A percentile compares a stretch with the other conserved stretches of the same genome.
Conservation (phyloP, 352 stramenopile species). For the Halophytophthora batemanensis region DNA sequence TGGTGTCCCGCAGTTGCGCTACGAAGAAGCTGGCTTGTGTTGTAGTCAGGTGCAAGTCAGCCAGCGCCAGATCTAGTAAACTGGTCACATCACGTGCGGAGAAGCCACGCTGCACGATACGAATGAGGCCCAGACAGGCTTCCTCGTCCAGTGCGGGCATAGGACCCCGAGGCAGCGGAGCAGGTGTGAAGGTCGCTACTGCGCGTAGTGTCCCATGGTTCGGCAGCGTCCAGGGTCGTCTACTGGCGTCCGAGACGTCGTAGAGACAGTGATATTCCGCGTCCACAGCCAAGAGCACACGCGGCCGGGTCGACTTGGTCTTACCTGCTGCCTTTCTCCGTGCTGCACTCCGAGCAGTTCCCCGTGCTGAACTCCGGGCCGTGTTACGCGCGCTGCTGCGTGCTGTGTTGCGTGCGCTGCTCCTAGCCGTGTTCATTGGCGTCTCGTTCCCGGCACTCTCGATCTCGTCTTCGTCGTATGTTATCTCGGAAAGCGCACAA, state of each 20-base stretch:
- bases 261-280: constrained; percentile 29
- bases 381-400: too few relatives aligned
- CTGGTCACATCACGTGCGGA: constrained; percentile 47
- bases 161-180: constrained; percentile 22
- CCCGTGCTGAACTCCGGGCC: too few relatives aligned
- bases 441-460: constrained; percentile 1
- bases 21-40: constrained; percentile 43
- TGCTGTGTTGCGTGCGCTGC: too few relatives aligned
- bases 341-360: too few relatives aligned
- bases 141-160: constrained; percentile 24
- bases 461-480: constrained; percentile 28
- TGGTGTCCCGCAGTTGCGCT: constrained; percentile 19
- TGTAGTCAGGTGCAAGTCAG: constrained; percentile 51
- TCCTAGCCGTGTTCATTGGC: constrained; percentile 4
- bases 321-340: constrained; percentile 4
- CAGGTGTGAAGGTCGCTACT: constrained; percentile 39
- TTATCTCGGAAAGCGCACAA: constrained; percentile 45
- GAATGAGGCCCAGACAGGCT: constrained; percentile 39
- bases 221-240: constrained; percentile 36
- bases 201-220: constrained; percentile 35
- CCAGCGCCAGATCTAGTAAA: constrained; percentile 45
- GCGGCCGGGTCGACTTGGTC: constrained; percentile 25
- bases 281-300: constrained; percentile 26
- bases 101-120: constrained; percentile 43
- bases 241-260: constrained; percentile 18